A percentile compares a stretch with the other conserved stretches of the same genome.
Evolutionary conservation across 2,329 filamentous ascomycete species (phyloP).

Genomic region (Cercospora sojina): DNA sequence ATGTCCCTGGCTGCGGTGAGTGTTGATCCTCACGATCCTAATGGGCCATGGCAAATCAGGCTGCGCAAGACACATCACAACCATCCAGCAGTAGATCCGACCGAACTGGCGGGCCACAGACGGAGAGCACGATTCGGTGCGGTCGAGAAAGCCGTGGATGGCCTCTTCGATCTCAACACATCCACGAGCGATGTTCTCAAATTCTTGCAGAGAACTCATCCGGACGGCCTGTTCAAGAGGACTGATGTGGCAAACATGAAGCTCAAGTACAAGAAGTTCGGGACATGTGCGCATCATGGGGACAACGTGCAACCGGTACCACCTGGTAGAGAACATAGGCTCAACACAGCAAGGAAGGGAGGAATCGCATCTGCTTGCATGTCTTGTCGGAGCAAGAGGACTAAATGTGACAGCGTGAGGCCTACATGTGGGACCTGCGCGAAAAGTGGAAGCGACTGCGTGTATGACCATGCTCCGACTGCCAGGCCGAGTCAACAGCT

Average conservation of each 20-base stretch:
- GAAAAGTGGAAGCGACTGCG: conserved; percentile 23
- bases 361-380: conserved; percentile 30
- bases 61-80: conserved; percentile 39
- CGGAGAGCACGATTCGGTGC: conserved; percentile 33
- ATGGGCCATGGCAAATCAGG: conserved; percentile 37
- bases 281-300: conserved; percentile 30
- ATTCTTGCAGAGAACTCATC: conserved; percentile 36
- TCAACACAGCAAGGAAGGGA: conserved; percentile 3
- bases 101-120: conserved; percentile 35
- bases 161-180: conserved; percentile 37
- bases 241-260: conserved; percentile 41
- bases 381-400: conserved; percentile 33
- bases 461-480: conserved; percentile 30
- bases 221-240: conserved; percentile 37
- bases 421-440: conserved; percentile 32
- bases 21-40: conserved; percentile 33
- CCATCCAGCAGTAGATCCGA: conserved; percentile 34
- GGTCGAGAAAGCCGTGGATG: conserved; percentile 37
- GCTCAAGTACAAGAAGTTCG: conserved; percentile 37
- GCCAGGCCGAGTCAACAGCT: conserved; percentile 13
- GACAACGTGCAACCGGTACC: conserved; percentile 7
- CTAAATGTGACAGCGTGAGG: conserved; percentile 31
- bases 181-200: conserved; percentile 35
- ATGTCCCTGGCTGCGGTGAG: conserved; percentile 37
- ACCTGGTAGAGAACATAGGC: not conserved